Percentiles rank a stretch among this genome's conserved stretches.
These are phyloP conservation scores for Brassica nigra DNA, from an alignment of 345 rosid genomes.

Conservation along the genomic window DNA sequence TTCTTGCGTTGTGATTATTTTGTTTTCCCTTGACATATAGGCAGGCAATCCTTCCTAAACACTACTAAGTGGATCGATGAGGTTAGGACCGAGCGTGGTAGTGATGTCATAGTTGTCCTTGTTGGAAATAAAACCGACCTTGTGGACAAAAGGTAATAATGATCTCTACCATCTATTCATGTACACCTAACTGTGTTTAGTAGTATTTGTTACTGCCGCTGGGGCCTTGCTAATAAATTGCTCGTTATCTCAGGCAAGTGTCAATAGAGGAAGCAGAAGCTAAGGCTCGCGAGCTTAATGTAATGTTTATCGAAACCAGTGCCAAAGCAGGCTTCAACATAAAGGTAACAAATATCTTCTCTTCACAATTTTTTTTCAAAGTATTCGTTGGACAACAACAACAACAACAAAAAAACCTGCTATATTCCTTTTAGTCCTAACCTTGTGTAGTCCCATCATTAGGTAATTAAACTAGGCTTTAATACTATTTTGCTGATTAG, in stretches of 20 bases:
- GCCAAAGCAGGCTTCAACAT: conserved; percentile 96
- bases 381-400: neutral
- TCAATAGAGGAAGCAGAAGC: conserved; percentile 93
- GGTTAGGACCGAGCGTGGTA: conserved; percentile 88
- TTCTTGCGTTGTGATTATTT: neutral
- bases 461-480: conserved; percentile 20
- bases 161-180: conserved; percentile 3
- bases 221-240: conserved; percentile 30
- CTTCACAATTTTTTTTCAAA: neutral
- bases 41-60: conserved; percentile 80
- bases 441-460: neutral
- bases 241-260: conserved; percentile 68
- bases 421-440: neutral
- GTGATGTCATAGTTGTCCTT: conserved; percentile 84
- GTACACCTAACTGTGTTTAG: neutral
- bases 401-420: neutral
- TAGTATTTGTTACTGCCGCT: conserved; percentile 12
- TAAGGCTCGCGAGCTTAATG: conserved; percentile 77
- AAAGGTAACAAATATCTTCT: conserved; percentile 50
- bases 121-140: conserved; percentile 93
- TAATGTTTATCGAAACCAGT: conserved; percentile 89
- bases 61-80: conserved; percentile 88
- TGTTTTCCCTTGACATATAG: conserved; percentile 44
- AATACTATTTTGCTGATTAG: neutral
- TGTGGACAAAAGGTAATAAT: conserved; percentile 73